Conservation (phyloP, 1,284 basidiomycete genomes). For the Cutaneotrichosporon daszewskae region DNA sequence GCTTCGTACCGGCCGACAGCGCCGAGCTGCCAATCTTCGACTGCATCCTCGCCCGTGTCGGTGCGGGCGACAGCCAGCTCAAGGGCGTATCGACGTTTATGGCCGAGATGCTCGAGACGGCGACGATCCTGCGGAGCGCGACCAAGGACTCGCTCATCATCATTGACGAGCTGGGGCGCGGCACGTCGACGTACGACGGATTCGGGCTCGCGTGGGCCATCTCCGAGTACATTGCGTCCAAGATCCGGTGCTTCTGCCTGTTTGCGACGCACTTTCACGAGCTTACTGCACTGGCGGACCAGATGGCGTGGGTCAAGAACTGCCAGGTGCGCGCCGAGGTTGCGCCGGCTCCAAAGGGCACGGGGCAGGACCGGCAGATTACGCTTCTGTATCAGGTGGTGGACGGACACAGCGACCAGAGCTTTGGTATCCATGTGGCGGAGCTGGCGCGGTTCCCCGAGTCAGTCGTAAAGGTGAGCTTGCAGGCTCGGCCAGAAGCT, state of each 20-base stretch:
- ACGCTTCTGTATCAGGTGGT: slow-evolving; percentile 93
- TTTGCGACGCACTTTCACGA: slow-evolving; percentile 99
- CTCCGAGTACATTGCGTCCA: slow-evolving; percentile 91
- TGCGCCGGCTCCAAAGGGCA: slow-evolving; percentile 41
- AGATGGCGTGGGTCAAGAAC: slow-evolving; percentile 84
- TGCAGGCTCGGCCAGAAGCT: neutral
- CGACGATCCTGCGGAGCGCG: slow-evolving; percentile 89
- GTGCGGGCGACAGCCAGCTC: slow-evolving; percentile 93
- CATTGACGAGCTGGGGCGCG: slow-evolving; percentile 95
- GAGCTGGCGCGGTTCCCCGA: slow-evolving; percentile 94
- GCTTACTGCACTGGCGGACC: slow-evolving; percentile 81
- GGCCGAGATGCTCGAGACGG: slow-evolving; percentile 94
- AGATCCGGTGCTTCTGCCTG: slow-evolving; percentile 86
- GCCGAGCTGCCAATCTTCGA: slow-evolving; percentile 90
- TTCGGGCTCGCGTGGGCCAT: slow-evolving; percentile 99
- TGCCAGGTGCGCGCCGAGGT: slow-evolving; percentile 95
- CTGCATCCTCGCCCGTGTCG: slow-evolving; percentile 91
- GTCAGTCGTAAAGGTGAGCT: slow-evolving; percentile 76
- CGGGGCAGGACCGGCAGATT: slow-evolving; percentile 72
- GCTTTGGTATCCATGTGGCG: slow-evolving; percentile 97
- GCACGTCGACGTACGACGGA: slow-evolving; percentile 98
- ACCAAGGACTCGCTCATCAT: slow-evolving; percentile 91
- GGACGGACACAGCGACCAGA: slow-evolving; percentile 89
- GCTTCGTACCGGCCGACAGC: slow-evolving; percentile 84
- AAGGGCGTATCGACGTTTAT: slow-evolving; percentile 99